Conservation (phyloP, 306 rosid species). For the Betula pendula region DNA sequence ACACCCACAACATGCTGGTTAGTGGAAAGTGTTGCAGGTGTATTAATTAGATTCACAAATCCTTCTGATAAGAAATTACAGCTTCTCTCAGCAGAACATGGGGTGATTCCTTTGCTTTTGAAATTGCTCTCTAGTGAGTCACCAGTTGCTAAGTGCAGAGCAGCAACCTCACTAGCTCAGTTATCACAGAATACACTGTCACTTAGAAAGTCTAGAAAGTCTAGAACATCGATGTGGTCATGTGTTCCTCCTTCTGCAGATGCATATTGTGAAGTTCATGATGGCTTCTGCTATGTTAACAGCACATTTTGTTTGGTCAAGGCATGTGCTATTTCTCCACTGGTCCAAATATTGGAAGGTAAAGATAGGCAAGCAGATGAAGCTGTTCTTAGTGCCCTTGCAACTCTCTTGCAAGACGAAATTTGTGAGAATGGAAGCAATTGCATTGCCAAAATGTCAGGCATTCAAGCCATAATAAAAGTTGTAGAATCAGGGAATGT, state of each 20-base stretch:
- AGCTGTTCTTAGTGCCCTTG: conserved; percentile 63
- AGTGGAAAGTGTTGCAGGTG: conserved; percentile 50
- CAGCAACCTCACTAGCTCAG: conserved; percentile 80
- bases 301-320: conserved; percentile 80
- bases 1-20: conserved; percentile 34
- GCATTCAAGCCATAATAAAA: conserved; percentile 60
- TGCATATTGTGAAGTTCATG: conserved; percentile 74
- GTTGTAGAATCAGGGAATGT: conserved; percentile 50
- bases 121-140: conserved; percentile 66
- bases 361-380: conserved; percentile 66
- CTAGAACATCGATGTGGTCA: conserved; percentile 48
- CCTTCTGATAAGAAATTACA: conserved; percentile 78
- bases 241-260: conserved; percentile 60
- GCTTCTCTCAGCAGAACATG: conserved; percentile 64
- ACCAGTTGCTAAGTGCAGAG: conserved; percentile 53
- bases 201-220: conserved; percentile 48
- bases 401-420: conserved; percentile 76
- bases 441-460: conserved; percentile 53
- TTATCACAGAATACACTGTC: conserved; percentile 70
- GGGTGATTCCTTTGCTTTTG: conserved; percentile 75
- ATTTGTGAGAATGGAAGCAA: conserved; percentile 77
- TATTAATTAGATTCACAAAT: conserved; percentile 65
- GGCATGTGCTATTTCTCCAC: conserved; percentile 63
- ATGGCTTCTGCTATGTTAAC: conserved; percentile 59
- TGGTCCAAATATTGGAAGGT: conserved; percentile 65